Base-by-base conservation (phyloP, 495 filamentous ascomycete genomes). In the Platismatia glauca region DNA sequence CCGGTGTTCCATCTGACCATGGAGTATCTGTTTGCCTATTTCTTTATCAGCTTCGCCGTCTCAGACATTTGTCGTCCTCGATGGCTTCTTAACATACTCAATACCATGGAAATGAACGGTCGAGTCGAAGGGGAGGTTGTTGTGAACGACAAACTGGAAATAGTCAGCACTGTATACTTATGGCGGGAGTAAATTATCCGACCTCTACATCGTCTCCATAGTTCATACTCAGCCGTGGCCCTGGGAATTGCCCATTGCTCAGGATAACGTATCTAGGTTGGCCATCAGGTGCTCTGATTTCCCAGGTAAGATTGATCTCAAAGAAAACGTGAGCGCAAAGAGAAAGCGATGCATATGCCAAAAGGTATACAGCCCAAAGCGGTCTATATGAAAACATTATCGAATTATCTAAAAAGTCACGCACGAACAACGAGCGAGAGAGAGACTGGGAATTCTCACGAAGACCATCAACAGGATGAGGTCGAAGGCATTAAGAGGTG, bases 161-260 rank as follows among this genome's bases (percentile, higher is more conserved):
- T 6, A n/a, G 29, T 53, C 29, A 53, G 50, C 27, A 33, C 31
- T 41, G 15, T n/a, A 33, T 18, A 7, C 15, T 22, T 34, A 18
- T 24, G 18, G 4, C 18, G 7, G 44, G 7, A 29, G 22, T 16
- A 13, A 34, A 20, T 50, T 8, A 31, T n/a, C 65, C n/a, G 20
- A 88, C 81, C 43, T 85, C 74, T 61, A 86, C 83, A 55, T 76
- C 74, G 66, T 87, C 83, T 6, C 84, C 84, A 73, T 86, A 81
- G 65, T 85, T 80, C 7, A 85, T 72, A 50, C 77, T 75, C 56
- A 88, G 75, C 27, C 76, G 59, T 0, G 84, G 85, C 1, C 80
- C 84, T 4, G 85, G 85, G 57, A 80, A 82, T 27, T 83, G 81
- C 3, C 79, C 81, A 72, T 88, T 88, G 55, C 80, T 79, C 12